Conservation (phyloP, 208 protist genomes). For the Trypanosoma congolense region DNA sequence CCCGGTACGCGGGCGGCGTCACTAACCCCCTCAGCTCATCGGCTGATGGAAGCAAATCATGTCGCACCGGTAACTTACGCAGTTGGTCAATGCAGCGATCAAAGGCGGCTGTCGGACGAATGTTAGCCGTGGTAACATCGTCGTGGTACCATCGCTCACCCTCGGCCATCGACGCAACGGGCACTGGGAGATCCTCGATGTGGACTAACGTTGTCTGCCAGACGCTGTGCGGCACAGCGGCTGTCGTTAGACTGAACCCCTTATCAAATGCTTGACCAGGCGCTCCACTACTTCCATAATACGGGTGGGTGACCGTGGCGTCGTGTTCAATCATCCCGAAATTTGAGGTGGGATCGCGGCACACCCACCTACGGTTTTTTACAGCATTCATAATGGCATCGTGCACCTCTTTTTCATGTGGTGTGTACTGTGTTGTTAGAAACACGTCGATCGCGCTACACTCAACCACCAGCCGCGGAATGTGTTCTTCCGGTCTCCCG, state of each 20-base stretch:
- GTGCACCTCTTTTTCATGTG: conserved; percentile 77
- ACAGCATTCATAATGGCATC: conserved; percentile 37
- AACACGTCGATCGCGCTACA: conserved; percentile 70
- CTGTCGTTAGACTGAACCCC: conserved; percentile 12
- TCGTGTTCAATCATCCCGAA: conserved; percentile 14
- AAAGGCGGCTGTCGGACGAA: conserved; percentile 76
- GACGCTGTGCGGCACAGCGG: conserved; percentile 49
- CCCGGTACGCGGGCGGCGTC: conserved; percentile 37
- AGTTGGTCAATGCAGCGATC: conserved; percentile 39
- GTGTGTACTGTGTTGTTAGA: conserved; percentile 84
- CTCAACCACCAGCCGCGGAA: conserved; percentile 73
- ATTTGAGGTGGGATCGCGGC: conserved; percentile 19
- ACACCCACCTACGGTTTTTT: conserved; percentile 39
- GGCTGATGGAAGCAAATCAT: conserved; percentile 34
- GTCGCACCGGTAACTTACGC: conserved; percentile 22
- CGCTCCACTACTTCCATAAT: background rate
- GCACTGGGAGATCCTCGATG: conserved; percentile 80
- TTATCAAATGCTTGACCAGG: background rate
- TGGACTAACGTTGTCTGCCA: conserved; percentile 90
- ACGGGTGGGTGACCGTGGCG: conserved; percentile 10
- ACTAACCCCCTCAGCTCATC: conserved; percentile 30
- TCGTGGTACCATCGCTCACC: conserved; percentile 88
- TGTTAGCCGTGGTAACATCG: conserved; percentile 65
- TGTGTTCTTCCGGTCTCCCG: conserved; percentile 78
- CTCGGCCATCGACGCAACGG: conserved; percentile 71